phyloP scores from a whole-genome alignment of 768 basidiomycete species.

The Lanmaoa rubissima region DNA sequence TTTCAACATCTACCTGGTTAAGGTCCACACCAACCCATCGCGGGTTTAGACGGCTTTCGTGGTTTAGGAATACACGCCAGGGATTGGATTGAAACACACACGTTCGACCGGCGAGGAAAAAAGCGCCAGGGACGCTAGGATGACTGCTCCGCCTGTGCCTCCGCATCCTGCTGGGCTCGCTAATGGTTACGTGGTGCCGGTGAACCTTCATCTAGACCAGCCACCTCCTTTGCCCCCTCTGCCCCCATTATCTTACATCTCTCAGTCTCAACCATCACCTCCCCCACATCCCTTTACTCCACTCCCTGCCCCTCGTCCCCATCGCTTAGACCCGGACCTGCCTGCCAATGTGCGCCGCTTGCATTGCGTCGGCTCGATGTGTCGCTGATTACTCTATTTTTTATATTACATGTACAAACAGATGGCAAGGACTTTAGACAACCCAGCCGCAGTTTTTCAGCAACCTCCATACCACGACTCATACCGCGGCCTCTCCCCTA shows the following conservation, averaged over 20 bases:
- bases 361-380: slow-evolving; percentile 12
- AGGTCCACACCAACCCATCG: background rate
- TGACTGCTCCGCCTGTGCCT: slow-evolving; percentile 33
- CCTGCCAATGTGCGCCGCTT: slow-evolving; percentile 57
- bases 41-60: background rate
- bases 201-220: slow-evolving; percentile 8
- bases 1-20: background rate
- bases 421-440: slow-evolving; percentile 67
- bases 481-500: slow-evolving; percentile 23
- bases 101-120: background rate
- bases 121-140: slow-evolving; percentile 1
- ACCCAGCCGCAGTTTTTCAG: slow-evolving; percentile 35
- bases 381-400: slow-evolving; percentile 18
- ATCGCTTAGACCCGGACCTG: slow-evolving; percentile 56
- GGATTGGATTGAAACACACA: background rate
- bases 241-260: slow-evolving; percentile 38
- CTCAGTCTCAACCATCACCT: slow-evolving; percentile 19
- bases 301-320: slow-evolving; percentile 67
- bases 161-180: slow-evolving; percentile 18
- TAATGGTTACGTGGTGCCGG: slow-evolving; percentile 7
- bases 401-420: slow-evolving; percentile 35
- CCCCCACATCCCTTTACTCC: slow-evolving; percentile 42
- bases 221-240: slow-evolving; percentile 53
- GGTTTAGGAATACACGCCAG: background rate
- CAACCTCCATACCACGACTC: slow-evolving; percentile 25